These are phyloP conservation scores for Neospermospora avenae DNA, from an alignment of 2,329 filamentous ascomycete species.

Conservation along the genomic window DNA sequence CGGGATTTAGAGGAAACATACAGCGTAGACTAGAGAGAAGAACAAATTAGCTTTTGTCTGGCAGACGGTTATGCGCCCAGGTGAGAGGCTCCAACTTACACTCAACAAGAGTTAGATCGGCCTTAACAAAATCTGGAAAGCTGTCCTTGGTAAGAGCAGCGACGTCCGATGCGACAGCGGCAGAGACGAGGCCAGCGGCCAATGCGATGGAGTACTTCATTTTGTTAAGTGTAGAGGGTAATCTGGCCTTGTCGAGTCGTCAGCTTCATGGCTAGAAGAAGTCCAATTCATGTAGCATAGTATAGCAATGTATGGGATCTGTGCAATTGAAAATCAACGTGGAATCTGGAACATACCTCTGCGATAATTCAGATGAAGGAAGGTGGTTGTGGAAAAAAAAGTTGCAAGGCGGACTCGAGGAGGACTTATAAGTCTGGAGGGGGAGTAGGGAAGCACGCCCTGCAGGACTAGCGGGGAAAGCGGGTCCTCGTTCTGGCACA, in stretches of 20 bases:
- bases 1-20: constrained; percentile 62
- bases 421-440: constrained; percentile 23
- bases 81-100: constrained; percentile 57
- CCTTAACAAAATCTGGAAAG: constrained; percentile 81
- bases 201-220: constrained; percentile 35
- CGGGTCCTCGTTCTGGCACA: too few species aligned
- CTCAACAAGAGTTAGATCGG: constrained; percentile 87
- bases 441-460: too few species aligned
- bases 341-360: constrained; percentile 14
- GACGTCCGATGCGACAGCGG: constrained; percentile 69
- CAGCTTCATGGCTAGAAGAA: neutral
- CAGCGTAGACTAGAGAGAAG: constrained; percentile 70
- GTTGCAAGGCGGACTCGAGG: neutral
- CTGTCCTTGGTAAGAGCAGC: constrained; percentile 78
- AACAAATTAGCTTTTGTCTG: constrained; percentile 20
- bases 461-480: too few species aligned
- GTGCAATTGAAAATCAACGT: neutral
- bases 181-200: constrained; percentile 35
- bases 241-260: constrained; percentile 17
- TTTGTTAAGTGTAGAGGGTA: constrained; percentile 13
- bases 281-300: neutral
- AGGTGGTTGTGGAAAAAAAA: constrained; percentile 4
- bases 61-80: neutral
- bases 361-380: constrained; percentile 1
- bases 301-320: neutral